Conservation (phyloP, 192 early-diverging fungal genomes). For the Oehlia diaphana region DNA sequence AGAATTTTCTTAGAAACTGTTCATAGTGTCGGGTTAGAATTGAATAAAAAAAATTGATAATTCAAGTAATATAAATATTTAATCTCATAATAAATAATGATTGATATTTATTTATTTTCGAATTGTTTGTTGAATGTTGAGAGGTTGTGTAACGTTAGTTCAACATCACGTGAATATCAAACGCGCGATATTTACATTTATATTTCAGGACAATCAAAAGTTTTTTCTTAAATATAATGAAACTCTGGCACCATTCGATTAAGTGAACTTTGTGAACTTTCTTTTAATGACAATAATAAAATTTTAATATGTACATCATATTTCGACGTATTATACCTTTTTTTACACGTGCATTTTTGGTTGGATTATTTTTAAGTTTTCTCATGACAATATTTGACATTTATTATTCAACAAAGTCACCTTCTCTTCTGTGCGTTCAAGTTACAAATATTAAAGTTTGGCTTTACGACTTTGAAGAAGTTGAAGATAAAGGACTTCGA, state of each 20-base stretch:
- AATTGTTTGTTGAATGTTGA: too few relatives aligned
- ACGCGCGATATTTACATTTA: too few relatives aligned
- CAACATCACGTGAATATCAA: too few relatives aligned
- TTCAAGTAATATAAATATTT: neutral
- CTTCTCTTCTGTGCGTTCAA: neutral
- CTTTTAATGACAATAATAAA: neutral
- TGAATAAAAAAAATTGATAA: conserved; percentile 33
- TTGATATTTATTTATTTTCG: too few relatives aligned
- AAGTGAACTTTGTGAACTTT: neutral
- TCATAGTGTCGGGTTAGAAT: conserved; percentile 58
- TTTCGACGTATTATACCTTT: neutral
- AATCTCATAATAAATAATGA: too few relatives aligned
- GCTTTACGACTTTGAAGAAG: neutral
- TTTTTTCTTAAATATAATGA: too few relatives aligned
- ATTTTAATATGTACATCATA: neutral
- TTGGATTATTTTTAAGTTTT: neutral
- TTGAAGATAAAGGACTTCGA: neutral
- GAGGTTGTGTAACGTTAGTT: too few relatives aligned
- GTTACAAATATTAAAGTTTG: neutral
- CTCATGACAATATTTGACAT: neutral
- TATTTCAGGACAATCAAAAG: too few relatives aligned
- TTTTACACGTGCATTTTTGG: neutral
- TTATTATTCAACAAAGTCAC: neutral
- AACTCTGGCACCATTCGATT: neutral
- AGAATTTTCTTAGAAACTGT: conserved; percentile 71